These are phyloP conservation scores for Daldinia decipiens DNA, from an alignment of 495 filamentous ascomycete genomes.

Conservation along the genomic window DNA sequence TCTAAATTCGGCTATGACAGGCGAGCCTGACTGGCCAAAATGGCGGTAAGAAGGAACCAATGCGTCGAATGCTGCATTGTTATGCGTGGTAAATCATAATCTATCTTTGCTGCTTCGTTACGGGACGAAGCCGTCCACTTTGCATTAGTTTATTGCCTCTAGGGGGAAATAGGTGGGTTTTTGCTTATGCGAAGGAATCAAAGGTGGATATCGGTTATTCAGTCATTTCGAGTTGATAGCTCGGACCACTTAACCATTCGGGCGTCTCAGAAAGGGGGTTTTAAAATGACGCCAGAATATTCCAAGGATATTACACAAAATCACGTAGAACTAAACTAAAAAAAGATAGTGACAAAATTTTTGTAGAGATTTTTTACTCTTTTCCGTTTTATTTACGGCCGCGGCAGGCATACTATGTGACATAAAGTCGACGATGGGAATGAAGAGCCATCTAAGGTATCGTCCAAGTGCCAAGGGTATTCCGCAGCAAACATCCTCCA, in stretches of 20 bases:
- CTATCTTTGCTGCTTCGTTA: constrained; percentile 22
- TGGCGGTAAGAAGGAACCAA: neutral
- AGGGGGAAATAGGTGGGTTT: constrained; percentile 23
- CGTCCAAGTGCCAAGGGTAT: constrained; percentile 33
- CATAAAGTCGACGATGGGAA: constrained; percentile 22
- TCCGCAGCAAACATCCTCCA: constrained; percentile 42
- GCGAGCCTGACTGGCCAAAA: neutral
- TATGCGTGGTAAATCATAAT: constrained; percentile 38
- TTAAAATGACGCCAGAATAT: neutral
- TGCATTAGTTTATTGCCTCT: constrained; percentile 36
- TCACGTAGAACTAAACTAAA: neutral
- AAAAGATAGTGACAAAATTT: neutral
- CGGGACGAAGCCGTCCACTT: constrained; percentile 24
- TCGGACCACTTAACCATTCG: neutral
- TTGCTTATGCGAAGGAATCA: constrained; percentile 9
- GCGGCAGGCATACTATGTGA: constrained; percentile 38
- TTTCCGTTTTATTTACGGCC: constrained; percentile 44
- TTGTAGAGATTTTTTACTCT: constrained; percentile 43
- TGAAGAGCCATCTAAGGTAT: constrained; percentile 36
- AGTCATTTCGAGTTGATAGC: constrained; percentile 15
- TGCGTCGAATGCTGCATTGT: constrained; percentile 13
- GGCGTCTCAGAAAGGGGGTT: constrained; percentile 6
- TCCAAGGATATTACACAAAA: neutral
- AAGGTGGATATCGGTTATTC: constrained; percentile 7
- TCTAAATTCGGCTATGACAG: neutral